Base-by-base conservation (phyloP, 2,329 filamentous ascomycete genomes). In the Chaetomium strumarium region DNA sequence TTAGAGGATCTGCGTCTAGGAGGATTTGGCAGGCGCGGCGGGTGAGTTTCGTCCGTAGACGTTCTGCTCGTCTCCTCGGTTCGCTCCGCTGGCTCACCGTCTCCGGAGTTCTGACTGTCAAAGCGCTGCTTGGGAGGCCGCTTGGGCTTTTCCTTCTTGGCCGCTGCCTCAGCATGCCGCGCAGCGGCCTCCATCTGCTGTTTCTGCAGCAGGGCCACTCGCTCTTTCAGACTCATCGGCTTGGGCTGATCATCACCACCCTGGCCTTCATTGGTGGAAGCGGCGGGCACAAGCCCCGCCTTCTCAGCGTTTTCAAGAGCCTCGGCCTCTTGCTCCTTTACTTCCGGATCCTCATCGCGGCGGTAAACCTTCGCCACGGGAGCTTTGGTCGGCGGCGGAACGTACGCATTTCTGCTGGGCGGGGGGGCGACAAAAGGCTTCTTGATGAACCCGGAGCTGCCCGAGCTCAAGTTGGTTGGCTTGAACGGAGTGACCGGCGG, bases 371-470 rank as follows among this genome's bases (percentile, higher is more conserved):
- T 95, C 44, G 85, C 78, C 5, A 85, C 79, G 1, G 86, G 84
- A 14, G 79, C 72, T 57, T 93, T 86, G 19, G 84, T 81, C 30
- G 79, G 77, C 4, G 88, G 84, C 20, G 93, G 89, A 10, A 99
- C 79, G 64, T 89, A 99, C 20, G 92, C 87, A 72, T 96, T 86
- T 60, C 90, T 86, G 68, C 90, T 96, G 0, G 93, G 93, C 16
- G 93, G 93, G 47, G 93, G 90, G 3, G 93, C 89, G 52, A 99
- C 91, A 64, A 96, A 99, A 0, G 92, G 90, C 71, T 97, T 97
- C 77, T 92, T 96, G 70, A 99, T 84, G 65, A 97, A 97, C 49
- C 78, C 78, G 57, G 78, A 77, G 44, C 79, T 74, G 53, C 80
- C 77, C 30, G 78, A 73, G 52, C 77, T 70, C 24, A 85, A 71